These are phyloP conservation scores for Mycena filopes DNA, from an alignment of 768 basidiomycete species.

Conservation along the genomic window DNA sequence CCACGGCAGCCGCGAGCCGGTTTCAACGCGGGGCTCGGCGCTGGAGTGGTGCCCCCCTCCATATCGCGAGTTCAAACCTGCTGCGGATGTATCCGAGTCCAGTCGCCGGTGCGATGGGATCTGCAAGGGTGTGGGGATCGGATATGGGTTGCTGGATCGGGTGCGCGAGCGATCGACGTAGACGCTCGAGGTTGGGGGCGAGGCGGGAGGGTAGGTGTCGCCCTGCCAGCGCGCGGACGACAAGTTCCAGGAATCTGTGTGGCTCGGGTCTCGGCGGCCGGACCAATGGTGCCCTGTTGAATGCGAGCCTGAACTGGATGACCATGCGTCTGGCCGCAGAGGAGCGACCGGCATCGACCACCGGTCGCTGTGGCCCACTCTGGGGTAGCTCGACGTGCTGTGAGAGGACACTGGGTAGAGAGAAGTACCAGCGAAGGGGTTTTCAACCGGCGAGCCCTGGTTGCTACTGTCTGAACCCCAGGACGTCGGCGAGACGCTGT, in stretches of 20 bases:
- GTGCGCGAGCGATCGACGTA: constrained; percentile 50
- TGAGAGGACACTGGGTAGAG: constrained; percentile 44
- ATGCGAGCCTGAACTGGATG: constrained; percentile 12
- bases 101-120: constrained; percentile 28
- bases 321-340: constrained; percentile 26
- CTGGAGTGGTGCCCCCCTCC: constrained; percentile 16
- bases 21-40: constrained; percentile 26
- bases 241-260: constrained; percentile 24
- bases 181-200: constrained; percentile 30
- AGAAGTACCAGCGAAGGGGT: constrained; percentile 43
- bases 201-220: constrained; percentile 43
- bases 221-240: constrained; percentile 50
- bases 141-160: constrained; percentile 50
- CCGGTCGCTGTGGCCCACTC: constrained; percentile 26
- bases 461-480: constrained; percentile 38
- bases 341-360: constrained; percentile 18
- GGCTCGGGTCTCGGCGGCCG: constrained; percentile 13
- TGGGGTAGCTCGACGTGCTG: constrained; percentile 13
- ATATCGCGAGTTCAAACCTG: constrained; percentile 23
- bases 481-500: constrained; percentile 49
- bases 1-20: constrained; percentile 22
- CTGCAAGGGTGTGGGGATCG: constrained; percentile 26
- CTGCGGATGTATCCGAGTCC: constrained; percentile 25
- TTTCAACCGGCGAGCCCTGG: constrained; percentile 49
- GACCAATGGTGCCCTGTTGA: constrained; percentile 15